These are phyloP conservation scores for Aspergillus olivimuriae DNA, from an alignment of 495 filamentous ascomycete species.

Conservation along the genomic window DNA sequence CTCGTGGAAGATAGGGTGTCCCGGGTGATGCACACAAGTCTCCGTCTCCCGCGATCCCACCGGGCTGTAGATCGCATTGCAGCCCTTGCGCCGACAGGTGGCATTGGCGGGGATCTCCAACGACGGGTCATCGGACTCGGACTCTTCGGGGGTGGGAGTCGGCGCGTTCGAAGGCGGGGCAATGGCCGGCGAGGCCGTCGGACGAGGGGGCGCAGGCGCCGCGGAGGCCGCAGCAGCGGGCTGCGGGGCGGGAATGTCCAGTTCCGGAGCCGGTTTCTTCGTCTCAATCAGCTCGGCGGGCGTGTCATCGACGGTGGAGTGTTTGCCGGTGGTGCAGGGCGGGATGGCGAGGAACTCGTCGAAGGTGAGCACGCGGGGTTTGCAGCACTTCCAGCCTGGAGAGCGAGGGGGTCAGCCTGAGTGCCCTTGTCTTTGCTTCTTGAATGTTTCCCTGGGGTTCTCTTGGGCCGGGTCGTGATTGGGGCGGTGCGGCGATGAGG, in stretches of 20 bases:
- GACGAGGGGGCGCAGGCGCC: slow-evolving; percentile 26
- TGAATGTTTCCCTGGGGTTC: too few relatives aligned
- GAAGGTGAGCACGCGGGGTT: slow-evolving; percentile 93
- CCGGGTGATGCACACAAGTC: slow-evolving; percentile 80
- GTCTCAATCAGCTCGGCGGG: slow-evolving; percentile 43
- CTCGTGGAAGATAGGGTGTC: slow-evolving; percentile 88
- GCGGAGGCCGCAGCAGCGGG: slow-evolving; percentile 17
- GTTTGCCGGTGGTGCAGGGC: slow-evolving; percentile 89
- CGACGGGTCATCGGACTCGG: slow-evolving; percentile 78
- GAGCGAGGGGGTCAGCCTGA: slow-evolving; percentile 9
- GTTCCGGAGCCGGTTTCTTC: slow-evolving; percentile 16
- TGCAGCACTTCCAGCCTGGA: slow-evolving; percentile 98
- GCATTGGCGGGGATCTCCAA: slow-evolving; percentile 64
- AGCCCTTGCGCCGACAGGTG: slow-evolving; percentile 71
- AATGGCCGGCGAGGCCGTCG: slow-evolving; percentile 42
- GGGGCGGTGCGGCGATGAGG: too few relatives aligned
- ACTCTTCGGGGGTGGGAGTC: slow-evolving; percentile 64
- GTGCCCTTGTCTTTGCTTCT: too few relatives aligned
- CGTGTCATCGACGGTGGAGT: slow-evolving; percentile 79
- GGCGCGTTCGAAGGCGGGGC: slow-evolving; percentile 50
- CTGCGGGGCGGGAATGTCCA: slow-evolving; percentile 19
- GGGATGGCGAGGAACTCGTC: slow-evolving; percentile 95
- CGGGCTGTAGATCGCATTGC: slow-evolving; percentile 57
- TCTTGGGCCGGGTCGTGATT: too few relatives aligned
- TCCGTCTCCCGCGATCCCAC: slow-evolving; percentile 59